Evolutionary conservation across 495 filamentous ascomycete species (phyloP), one percentile per base, ranked within the genome.

Genomic region (Lentithecium fluviatile): DNA sequence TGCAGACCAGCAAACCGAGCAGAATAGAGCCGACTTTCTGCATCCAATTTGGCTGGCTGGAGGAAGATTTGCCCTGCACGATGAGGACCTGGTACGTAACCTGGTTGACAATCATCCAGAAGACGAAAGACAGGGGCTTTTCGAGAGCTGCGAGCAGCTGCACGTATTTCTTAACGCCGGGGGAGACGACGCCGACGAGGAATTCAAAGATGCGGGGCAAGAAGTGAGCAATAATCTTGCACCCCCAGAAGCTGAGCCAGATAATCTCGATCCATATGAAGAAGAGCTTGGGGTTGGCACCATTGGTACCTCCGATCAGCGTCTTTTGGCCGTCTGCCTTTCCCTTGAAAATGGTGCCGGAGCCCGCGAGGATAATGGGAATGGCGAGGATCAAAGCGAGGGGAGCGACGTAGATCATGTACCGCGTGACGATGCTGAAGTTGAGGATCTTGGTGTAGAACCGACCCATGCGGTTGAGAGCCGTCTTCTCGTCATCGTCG

Each of bases 151-250:
- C 80, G 38, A 98, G 73, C 40, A 97, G 86, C 57, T 88, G 79
- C 26, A 90, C 89, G 75, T 98, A 97, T 75, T 97, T 98, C 54
- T 90, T 82, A 2, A 91, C 95, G 15, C 93, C 92, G 2, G 91
- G 84, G 74, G 88, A 94, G 59, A 97, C 88, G 56, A 97, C 88
- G 32, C 93, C 93, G 65, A 85, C 86, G 45, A 96, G 79, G 59
- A 91, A 86, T 75, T 95, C 88, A 73, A 97, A 97, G 25, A 96
- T 60, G 19, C 71, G 78, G 0, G 94, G 93, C n/a, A 96, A 72
- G 25, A 85, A 74, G 70, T 89, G 87, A 7, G 92, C 88, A 23
- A 88, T 78, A 34, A 96, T 71, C 75, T 98, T 98, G 43, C 85
- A 87, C 21, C 83, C 81, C 94, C 94, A 98, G 51, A 97, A 78